Evolutionary conservation across 805 yeast genomes (phyloP).

Genomic region (Tetrapisispora namnaoensis): DNA sequence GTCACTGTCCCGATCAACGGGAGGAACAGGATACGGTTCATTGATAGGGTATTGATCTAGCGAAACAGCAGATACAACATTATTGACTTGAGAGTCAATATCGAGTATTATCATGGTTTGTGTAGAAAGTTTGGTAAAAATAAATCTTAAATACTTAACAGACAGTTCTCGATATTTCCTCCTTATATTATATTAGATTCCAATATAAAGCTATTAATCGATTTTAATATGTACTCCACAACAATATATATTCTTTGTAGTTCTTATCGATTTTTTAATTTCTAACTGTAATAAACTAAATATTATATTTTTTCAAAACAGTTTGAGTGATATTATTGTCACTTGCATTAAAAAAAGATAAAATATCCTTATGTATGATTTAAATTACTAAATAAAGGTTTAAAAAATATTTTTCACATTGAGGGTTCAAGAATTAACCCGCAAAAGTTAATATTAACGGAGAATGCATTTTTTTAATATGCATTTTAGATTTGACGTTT

Average conservation of each 20-base stretch:
- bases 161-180: neutral
- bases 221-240: neutral
- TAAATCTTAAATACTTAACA: neutral
- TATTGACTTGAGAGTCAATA: neutral
- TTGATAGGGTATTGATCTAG: slow-evolving; percentile 2
- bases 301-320: too few species aligned
- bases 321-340: too few species aligned
- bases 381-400: too few species aligned
- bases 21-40: slow-evolving; percentile 14
- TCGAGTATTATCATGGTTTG: neutral
- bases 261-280: too few species aligned
- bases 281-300: too few species aligned
- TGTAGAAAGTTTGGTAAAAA: neutral
- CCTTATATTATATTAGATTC: neutral
- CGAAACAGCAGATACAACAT: neutral
- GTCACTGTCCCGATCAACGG: slow-evolving; percentile 21
- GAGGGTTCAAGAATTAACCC: neutral
- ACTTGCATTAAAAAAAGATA: too few species aligned
- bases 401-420: too few species aligned
- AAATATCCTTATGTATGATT: too few species aligned
- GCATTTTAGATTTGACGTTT: too few species aligned
- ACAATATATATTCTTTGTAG: neutral
- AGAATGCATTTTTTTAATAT: too few species aligned
- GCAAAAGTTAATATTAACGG: neutral
- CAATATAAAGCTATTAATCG: neutral